Evolutionary conservation across 495 filamentous ascomycete species (phyloP).

Genomic region (Wilcoxina mikolae): DNA sequence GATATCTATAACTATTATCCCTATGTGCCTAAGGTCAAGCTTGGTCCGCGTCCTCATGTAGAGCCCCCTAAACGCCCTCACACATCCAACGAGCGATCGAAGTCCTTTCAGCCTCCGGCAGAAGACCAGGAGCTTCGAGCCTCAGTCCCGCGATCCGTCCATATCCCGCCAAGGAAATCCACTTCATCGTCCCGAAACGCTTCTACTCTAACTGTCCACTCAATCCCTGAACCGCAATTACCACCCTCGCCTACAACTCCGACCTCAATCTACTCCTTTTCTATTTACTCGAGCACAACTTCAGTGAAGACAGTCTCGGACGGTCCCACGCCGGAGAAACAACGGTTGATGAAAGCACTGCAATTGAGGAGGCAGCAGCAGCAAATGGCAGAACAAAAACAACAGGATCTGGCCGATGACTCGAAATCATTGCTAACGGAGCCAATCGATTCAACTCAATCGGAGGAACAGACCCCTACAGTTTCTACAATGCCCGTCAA

Average conservation of each 20-base stretch:
- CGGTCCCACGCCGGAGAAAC: slow-evolving; percentile 61
- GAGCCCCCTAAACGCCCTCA: slow-evolving; percentile 52
- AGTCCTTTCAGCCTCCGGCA: slow-evolving; percentile 28
- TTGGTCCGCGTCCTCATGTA: slow-evolving; percentile 66
- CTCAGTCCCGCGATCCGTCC: slow-evolving; percentile 41
- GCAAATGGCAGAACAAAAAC: slow-evolving; percentile 6
- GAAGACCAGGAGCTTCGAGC: slow-evolving; percentile 43
- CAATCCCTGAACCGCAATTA: slow-evolving; percentile 25
- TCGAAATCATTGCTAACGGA: neutral
- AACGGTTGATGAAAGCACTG: slow-evolving; percentile 82
- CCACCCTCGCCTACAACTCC: slow-evolving; percentile 34
- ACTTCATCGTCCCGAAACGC: slow-evolving; percentile 36
- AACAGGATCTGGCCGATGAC: neutral
- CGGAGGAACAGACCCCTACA: neutral
- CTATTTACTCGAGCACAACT: slow-evolving; percentile 35
- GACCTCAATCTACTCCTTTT: slow-evolving; percentile 31
- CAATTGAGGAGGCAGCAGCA: slow-evolving; percentile 47
- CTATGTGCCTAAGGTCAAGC: slow-evolving; percentile 49
- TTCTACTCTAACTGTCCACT: slow-evolving; percentile 30
- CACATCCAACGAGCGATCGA: slow-evolving; percentile 34
- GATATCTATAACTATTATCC: slow-evolving; percentile 47
- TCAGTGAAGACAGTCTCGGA: slow-evolving; percentile 18
- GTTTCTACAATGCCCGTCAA: slow-evolving; percentile 1
- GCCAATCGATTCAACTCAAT: neutral
- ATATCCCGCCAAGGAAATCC: slow-evolving; percentile 20